Conservation (phyloP, 2,329 filamentous ascomycete species). For the Nemania sp. region DNA sequence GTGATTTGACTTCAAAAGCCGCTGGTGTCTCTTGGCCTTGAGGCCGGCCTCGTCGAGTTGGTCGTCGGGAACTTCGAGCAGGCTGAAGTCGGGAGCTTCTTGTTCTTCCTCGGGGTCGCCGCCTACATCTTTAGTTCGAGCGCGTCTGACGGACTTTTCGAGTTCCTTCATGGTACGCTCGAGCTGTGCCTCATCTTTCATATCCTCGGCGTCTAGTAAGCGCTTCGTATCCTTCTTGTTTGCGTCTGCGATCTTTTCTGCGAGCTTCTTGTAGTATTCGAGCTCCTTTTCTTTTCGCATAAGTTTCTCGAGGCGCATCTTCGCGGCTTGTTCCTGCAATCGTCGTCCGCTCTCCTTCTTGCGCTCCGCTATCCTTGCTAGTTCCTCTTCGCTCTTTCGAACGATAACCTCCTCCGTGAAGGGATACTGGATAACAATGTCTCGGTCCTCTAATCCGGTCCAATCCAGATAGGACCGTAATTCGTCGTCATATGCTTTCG, state of each 20-base stretch:
- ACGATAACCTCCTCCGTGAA: conserved; percentile 88
- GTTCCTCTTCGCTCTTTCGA: conserved; percentile 93
- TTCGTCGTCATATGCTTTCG: conserved; percentile 80
- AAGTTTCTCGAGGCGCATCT: conserved; percentile 93
- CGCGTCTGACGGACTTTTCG: conserved; percentile 86
- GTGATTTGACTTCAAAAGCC: conserved; percentile 90
- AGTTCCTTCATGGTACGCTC: conserved; percentile 86
- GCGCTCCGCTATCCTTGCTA: conserved; percentile 86
- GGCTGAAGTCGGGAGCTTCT: conserved; percentile 81
- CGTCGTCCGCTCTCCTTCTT: conserved; percentile 92
- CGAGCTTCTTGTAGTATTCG: conserved; percentile 88
- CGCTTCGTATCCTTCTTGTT: conserved; percentile 91
- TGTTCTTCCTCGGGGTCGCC: conserved; percentile 78
- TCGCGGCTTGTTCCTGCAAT: conserved; percentile 93
- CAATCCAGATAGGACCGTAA: conserved; percentile 80
- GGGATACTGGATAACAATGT: conserved; percentile 88
- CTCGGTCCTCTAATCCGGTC: conserved; percentile 87
- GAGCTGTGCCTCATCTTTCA: conserved; percentile 87
- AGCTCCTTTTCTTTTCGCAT: conserved; percentile 95
- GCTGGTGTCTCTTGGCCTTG: conserved; percentile 91
- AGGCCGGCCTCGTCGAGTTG: conserved; percentile 88
- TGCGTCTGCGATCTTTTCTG: conserved; percentile 70
- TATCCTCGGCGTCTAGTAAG: conserved; percentile 84
- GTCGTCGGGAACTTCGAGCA: conserved; percentile 88
- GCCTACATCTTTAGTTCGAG: conserved; percentile 90